Base-by-base conservation (phyloP, 345 rosid species). In the Acer yangbiense region DNA sequence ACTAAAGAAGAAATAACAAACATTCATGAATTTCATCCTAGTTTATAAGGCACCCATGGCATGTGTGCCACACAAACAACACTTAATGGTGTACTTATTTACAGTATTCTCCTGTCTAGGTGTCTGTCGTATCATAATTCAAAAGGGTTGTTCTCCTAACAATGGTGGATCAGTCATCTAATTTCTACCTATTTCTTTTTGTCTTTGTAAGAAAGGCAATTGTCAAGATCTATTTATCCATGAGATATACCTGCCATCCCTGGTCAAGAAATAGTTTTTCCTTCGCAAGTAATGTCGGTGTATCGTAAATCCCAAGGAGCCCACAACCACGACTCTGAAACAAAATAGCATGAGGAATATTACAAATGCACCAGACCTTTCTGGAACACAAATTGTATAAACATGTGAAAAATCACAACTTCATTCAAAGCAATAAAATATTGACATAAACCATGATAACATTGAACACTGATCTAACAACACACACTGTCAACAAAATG, bases 241-340 rank as follows among this genome's bases (percentile, higher is more conserved):
- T 65, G 65, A 82, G 21, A 65, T 77, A 80, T 85, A 96, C 99
- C 99, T 91, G 95, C 98, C 99, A 96, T 77, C 97, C 97, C 72
- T 85, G 92, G 69, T 92, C 95, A 82, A 89, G 86, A 86, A 96
- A 96, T 77, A 94, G 87, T 73, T 84, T 87, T 83, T 94, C 95
- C 86, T 96, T 96, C 44, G 94, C 94, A 75, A 75, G 85, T 80
- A 94, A 79, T 82, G 98, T 96, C 70, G 99, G 97, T 67, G 98
- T 84, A 75, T 91, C 94, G 78, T 90, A 78, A 65, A 96, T 90
- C 72, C 99, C 93, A 83, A 92, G 78, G 79, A 96, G 91, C 67
- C 86, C 97, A 89, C 99, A 94, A 55, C 98, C 97, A 78, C 97
- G 95, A 83, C 98, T 94, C 99, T 96, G 91, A 83, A 78, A 85